Evolutionary conservation across 2,329 filamentous ascomycete species (phyloP).

Genomic region (Alternaria triticina): DNA sequence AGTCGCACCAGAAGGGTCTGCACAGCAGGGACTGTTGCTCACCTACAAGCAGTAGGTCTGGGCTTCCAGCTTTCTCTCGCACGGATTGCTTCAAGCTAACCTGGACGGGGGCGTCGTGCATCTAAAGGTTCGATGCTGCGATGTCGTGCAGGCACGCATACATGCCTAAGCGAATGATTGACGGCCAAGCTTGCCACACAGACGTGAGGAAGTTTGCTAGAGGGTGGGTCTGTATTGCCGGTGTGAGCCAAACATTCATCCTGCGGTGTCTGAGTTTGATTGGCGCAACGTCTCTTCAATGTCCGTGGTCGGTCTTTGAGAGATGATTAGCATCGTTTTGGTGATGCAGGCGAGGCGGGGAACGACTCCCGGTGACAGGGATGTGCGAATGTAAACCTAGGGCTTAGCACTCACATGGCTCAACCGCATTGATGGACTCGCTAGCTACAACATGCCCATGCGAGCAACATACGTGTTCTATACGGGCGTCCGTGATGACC

Average conservation of each 20-base stretch:
- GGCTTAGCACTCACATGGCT: conserved; percentile 18
- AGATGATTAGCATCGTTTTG: conserved; percentile 15
- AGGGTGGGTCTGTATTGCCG: conserved; percentile 11
- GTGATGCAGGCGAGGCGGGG: conserved; percentile 19
- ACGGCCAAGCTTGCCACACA: conserved; percentile 1
- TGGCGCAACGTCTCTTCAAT: conserved; percentile 20
- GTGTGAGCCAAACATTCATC: conserved; percentile 11
- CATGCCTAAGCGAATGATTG: conserved; percentile 22
- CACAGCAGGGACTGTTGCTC: background rate
- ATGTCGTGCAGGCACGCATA: conserved; percentile 17
- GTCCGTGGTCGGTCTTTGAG: conserved; percentile 19
- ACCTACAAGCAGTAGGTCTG: background rate
- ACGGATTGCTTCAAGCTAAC: conserved; percentile 6
- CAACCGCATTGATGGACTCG: conserved; percentile 15
- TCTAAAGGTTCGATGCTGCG: conserved; percentile 14
- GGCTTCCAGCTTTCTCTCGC: background rate
- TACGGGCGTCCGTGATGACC: conserved; percentile 2
- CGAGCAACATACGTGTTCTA: conserved; percentile 3
- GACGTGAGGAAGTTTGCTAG: conserved; percentile 6
- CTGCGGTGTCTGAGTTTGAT: conserved; percentile 16
- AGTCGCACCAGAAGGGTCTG: background rate
- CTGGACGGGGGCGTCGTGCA: conserved; percentile 6
- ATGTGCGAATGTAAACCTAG: conserved; percentile 5
- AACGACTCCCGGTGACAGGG: conserved; percentile 20
- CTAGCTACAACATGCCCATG: conserved; percentile 8